Base-by-base conservation (phyloP, 2,329 filamentous ascomycete species). In the Aspergillus sojae region DNA sequence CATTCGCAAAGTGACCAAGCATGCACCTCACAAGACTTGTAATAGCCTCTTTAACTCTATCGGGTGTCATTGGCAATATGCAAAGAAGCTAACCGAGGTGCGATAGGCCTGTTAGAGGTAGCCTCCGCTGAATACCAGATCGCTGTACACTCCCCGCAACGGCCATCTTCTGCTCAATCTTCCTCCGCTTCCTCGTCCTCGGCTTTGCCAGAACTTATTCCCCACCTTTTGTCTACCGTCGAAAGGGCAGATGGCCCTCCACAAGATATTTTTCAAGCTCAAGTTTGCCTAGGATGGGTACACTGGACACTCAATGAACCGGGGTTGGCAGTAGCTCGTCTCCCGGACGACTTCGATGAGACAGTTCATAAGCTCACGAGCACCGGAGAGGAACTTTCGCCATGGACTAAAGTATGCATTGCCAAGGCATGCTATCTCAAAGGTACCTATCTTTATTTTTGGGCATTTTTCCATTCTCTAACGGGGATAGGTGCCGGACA, bases 1-100 rank as follows among this genome's bases (percentile, higher is more conserved):
- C 67, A 89, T 95, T 72, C 89, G 94, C 77, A 99, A 99, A 80
- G 86, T 98, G 73, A 91, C 91, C 74, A 98, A 99, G 79, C 94
- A 99, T 85, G 92, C 93, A 71, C 90, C 93, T 46, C 87, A 91
- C 65, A 88, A 92, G 78, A 87, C 87, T 79, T 97, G 94, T 97
- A 89, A 75, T 53, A 61, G 54, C 50, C 58, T 63, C 61, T 56
- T 61, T n/a, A 9, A n/a, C 39, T 66, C 65, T 62, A 58, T 63
- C 68, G 52, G 57, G 61, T 36, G 53, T 39, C 9, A 30, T n/a
- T 55, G 6, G 12, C 2, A 26, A 3, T 32, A 4, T 32, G 19
- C 28, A 26, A 50, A 30, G 36, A 30, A 23, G 39, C 50, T 60
- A 26, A 60, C 32, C 21, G 16, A 55, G 19, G 36, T 23, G n/a